phyloP scores from a whole-genome alignment of 164 flowering plant species.

The Umbilicus rupestris region DNA sequence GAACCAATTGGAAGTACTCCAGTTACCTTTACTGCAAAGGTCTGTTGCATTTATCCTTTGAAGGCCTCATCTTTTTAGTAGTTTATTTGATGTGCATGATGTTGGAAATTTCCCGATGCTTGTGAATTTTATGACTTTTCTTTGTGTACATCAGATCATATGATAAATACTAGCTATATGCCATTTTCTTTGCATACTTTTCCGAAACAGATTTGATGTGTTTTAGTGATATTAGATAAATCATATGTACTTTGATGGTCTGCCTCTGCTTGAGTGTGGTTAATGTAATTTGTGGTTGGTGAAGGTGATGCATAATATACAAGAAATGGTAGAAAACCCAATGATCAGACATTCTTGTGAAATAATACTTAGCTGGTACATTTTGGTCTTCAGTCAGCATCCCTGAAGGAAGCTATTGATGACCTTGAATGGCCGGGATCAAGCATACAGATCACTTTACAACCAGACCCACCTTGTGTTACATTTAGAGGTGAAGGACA shows the following conservation, averaged over 20 bases:
- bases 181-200: no score
- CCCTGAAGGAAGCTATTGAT: conserved; percentile 87
- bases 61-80: neutral
- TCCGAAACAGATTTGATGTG: no score
- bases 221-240: neutral
- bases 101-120: neutral
- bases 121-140: no score
- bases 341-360: neutral
- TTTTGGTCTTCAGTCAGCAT: conserved; percentile 55
- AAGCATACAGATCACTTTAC: conserved; percentile 60
- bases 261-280: neutral
- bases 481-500: conserved; percentile 90
- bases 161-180: no score
- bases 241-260: neutral
- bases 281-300: no score
- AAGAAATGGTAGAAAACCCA: neutral
- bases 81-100: neutral
- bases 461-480: conserved; percentile 72
- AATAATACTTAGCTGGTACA: neutral
- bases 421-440: conserved; percentile 99
- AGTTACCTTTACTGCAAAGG: conserved; percentile 81
- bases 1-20: conserved; percentile 84
- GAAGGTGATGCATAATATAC: neutral
- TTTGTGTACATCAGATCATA: neutral
- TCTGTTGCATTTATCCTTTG: conserved; percentile 11